Evolutionary conservation across 345 rosid genomes (phyloP), one percentile per base, ranked within the genome.

Genomic region (Melastoma malabathricum): DNA sequence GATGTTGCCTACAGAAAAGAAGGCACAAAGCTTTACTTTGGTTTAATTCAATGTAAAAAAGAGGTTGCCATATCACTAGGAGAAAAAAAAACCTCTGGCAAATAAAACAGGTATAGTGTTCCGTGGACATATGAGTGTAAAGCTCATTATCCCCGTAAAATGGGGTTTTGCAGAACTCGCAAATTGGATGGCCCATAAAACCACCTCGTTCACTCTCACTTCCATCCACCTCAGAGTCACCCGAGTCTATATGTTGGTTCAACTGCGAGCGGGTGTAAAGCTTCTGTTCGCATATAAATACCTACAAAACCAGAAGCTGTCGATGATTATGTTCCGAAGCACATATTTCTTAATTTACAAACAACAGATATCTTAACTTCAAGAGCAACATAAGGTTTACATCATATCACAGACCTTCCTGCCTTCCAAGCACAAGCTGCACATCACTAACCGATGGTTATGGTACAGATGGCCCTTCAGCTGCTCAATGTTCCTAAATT

Each of bases 141-240:
- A 83, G 61, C 54, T 88, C 99, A 65, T 88, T 88, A 60, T 93
- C 99, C 56, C 97, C 95, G 65, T 93, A 93, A 59, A 88, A 88
- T 0, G 95, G 86, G 31, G 74, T 71, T 63, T 64, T 76, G 66
- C 99, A 93, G 63, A 93, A 88, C 61, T 88, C 94, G 71, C 97
- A 93, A 64, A 69, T 62, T 15, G 99, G 97, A 76, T 93, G 99
- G 12, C 99, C 99, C 62, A 62, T 58, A 47, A 93, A 88, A 48
- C 99, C 99, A 58, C 97, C 97, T 62, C 97, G 79, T 66, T 93
- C 99, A 68, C 92, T 81, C 64, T 85, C 99, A 69, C 61, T 78
- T 46, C 99, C 99, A 67, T 93, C 99, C 61, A 88, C 99, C 68
- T 76, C 92, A 23, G 97, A 78, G 59, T 88, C 90, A 64, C 97